Percentiles rank a stretch among this genome's conserved stretches.
Conservation (phyloP, 2,329 filamentous ascomycete genomes). For the Alternaria hordeiaustralica region DNA sequence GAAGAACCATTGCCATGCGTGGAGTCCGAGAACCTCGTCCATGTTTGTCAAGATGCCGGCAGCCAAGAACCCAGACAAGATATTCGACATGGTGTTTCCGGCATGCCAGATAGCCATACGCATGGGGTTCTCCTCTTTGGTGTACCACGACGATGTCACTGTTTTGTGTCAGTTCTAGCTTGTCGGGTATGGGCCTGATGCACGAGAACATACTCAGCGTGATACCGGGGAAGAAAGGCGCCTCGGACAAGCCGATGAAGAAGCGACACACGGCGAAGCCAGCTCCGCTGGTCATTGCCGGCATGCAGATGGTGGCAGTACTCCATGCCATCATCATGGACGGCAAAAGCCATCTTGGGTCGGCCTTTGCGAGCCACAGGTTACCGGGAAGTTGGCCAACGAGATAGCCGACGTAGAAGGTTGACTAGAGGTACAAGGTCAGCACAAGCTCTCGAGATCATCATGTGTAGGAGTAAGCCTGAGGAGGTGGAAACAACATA, state of each 20-base stretch:
- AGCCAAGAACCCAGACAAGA: constrained; percentile 55
- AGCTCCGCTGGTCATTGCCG: constrained; percentile 44
- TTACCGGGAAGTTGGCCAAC: constrained; percentile 57
- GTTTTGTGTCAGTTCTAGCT: neutral
- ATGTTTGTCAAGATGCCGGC: constrained; percentile 55
- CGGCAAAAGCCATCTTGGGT: constrained; percentile 47
- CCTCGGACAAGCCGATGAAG: constrained; percentile 48
- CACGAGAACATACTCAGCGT: constrained; percentile 43
- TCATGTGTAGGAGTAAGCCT: neutral
- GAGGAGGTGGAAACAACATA: neutral
- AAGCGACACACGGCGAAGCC: constrained; percentile 49
- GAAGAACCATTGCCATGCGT: constrained; percentile 55
- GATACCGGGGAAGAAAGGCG: constrained; percentile 49
- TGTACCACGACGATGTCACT: constrained; percentile 56
- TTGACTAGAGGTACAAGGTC: constrained; percentile 23
- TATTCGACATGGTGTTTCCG: constrained; percentile 55
- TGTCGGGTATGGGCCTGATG: rapidly evolving
- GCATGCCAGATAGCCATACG: constrained; percentile 57
- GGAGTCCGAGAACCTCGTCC: constrained; percentile 48
- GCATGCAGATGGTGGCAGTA: constrained; percentile 55
- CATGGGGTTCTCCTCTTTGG: constrained; percentile 53
- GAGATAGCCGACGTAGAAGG: constrained; percentile 57
- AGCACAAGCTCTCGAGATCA: neutral
- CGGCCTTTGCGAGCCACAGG: constrained; percentile 52
- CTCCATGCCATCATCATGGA: constrained; percentile 53